Evolutionary conservation across 2,329 filamentous ascomycete genomes (phyloP), one percentile per base, ranked within the genome.

Genomic region (Gliomastix tumulicola): DNA sequence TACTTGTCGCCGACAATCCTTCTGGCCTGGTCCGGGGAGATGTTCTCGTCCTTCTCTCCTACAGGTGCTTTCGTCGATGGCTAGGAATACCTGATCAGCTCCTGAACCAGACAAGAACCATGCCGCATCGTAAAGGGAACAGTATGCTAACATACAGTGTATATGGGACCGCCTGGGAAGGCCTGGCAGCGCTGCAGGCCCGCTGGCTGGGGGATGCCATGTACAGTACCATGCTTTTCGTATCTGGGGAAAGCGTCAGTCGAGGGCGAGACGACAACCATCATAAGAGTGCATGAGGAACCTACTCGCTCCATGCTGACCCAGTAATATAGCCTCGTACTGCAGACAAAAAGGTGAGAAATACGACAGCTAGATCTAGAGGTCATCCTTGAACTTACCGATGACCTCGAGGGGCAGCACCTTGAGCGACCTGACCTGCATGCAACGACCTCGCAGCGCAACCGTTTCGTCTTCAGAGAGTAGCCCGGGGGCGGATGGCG

Each of bases 31-130:
- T 79, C 79, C 0, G 81, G 83, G 39, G 77, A 75, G 48, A 95
- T 94, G 63, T 95, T 95, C 63, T 90, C 84, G 57, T 95, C 74
- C 55, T 92, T 82, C 46, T 79, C 66, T 19, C 88, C 88, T 21
- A 74, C 65, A 50, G 85, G 81, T 2, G 88, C 88, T 68, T 95
- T 95, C 11, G 88, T 94, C 49, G 77, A 85, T 0, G 88, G n/a
- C n/a, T n/a, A n/a, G n/a, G n/a, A n/a, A n/a, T n/a, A n/a, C n/a
- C n/a, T n/a, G n/a, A n/a, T n/a, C n/a, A n/a, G n/a, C n/a, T n/a
- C n/a, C n/a, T n/a, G n/a, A n/a, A n/a, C n/a, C n/a, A n/a, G n/a
- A n/a, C n/a, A n/a, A n/a, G n/a, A n/a, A n/a, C n/a, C n/a, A n/a
- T n/a, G n/a, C n/a, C n/a, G n/a, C n/a, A n/a, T n/a, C n/a, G n/a